Base-by-base conservation (phyloP, 192 early-diverging fungal species). In the Rhizoclosmatium globosum region DNA sequence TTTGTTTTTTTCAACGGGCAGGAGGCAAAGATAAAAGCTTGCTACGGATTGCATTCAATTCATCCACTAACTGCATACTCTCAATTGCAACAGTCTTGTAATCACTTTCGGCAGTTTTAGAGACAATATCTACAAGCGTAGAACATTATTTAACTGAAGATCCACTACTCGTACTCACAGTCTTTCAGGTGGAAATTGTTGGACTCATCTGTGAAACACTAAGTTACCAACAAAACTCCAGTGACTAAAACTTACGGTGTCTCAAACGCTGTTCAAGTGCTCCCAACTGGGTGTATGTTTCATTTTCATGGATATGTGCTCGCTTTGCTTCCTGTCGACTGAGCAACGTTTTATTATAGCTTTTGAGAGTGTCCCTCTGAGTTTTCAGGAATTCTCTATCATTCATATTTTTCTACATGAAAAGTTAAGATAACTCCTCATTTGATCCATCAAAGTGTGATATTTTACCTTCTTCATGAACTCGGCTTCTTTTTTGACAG, bases 41-140 rank as follows among this genome's bases (percentile, higher is more conserved):
- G n/a, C 81, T 67, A n/a, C 87, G 76, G 57, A 86, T 81, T 3
- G 53, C 57, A 57, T 87, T 89, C 21, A 89, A 57, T 67, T 91
- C 83, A 64, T 88, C 86, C 73, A 86, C 79, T 56, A 88, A 74
- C 59, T 44, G 68, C 65, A 80, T 60, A 19, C 87, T 86, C 53
- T 88, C 81, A n/a, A 81, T 80, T 15, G 68, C 71, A 44, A 89
- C 57, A 4, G 68, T 77, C 61, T 82, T 83, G 73, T 91, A 91
- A 48, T 91, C 85, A 76, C 88, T 90, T 71, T 91, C 90, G 31
- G 87, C 79, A 1, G 83, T 84, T 62, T 88, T 90, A 15, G 83
- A 48, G 53, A 71, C 77, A 42, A 91, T 89, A 64, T 89, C 89
- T 91, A 74, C 0, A 44, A 31, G 71, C 46, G 2, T n/a, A n/a